Conservation (phyloP, 139 green algal species). For the Micractinium conductrix region DNA sequence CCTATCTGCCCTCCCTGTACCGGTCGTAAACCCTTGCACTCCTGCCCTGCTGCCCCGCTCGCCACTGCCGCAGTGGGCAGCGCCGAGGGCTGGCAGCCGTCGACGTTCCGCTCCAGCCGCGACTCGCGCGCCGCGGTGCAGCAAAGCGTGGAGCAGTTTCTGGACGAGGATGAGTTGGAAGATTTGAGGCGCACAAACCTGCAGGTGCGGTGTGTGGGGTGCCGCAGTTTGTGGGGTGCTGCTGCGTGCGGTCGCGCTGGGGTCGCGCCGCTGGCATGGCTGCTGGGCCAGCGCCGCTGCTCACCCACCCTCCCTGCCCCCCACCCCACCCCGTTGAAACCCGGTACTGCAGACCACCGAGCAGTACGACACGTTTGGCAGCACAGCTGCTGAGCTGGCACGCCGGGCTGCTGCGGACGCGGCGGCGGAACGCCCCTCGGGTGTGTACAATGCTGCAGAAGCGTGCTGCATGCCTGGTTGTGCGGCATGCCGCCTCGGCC, state of each 20-base stretch:
- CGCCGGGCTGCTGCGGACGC: constrained; percentile 30
- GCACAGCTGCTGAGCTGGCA: constrained; percentile 51
- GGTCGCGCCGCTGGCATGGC: neutral
- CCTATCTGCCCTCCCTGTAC: neutral
- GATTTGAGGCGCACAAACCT: constrained; percentile 51
- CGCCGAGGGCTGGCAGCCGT: constrained; percentile 84
- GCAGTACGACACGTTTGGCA: constrained; percentile 90
- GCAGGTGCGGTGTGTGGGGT: no score
- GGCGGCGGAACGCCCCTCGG: constrained; percentile 3
- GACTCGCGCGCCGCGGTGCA: constrained; percentile 46
- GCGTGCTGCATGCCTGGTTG: no score
- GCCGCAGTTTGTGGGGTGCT: no score
- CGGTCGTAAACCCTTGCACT: neutral
- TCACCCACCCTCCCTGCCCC: neutral
- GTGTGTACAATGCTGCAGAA: constrained; percentile 24
- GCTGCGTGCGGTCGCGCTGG: no score
- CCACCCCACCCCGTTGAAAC: neutral
- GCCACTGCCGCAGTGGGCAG: constrained; percentile 40
- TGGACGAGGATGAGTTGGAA: constrained; percentile 95
- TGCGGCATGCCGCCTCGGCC: no score
- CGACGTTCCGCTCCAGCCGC: constrained; percentile 76
- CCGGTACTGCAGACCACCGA: constrained; percentile 18
- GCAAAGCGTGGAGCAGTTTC: constrained; percentile 87
- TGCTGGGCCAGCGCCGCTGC: neutral
- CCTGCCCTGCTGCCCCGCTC: neutral